Evolutionary conservation across 768 basidiomycete genomes (phyloP).

Genomic region (Agaricus blazei): DNA sequence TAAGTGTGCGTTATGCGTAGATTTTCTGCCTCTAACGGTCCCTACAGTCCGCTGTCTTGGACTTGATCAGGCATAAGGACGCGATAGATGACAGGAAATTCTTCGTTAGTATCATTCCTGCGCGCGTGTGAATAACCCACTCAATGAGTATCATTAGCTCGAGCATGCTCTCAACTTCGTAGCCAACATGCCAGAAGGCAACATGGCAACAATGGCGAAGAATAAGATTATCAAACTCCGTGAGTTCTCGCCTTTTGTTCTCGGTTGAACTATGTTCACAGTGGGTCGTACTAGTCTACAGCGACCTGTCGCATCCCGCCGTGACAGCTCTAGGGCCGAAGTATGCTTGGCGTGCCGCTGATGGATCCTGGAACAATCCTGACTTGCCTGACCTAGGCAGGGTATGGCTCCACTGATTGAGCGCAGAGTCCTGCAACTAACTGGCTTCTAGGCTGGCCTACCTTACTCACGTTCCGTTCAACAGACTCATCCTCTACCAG

Average conservation of each 20-base stretch:
- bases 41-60: slow-evolving; percentile 52
- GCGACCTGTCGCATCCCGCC: slow-evolving; percentile 78
- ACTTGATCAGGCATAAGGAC: slow-evolving; percentile 52
- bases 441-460: slow-evolving; percentile 43
- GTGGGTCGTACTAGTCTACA: slow-evolving; percentile 50
- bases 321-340: slow-evolving; percentile 59
- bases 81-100: slow-evolving; percentile 76
- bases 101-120: slow-evolving; percentile 42
- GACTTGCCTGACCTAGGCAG: slow-evolving; percentile 67
- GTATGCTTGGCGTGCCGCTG: slow-evolving; percentile 67
- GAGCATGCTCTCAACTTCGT: slow-evolving; percentile 66
- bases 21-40: not conserved
- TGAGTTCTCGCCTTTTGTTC: slow-evolving; percentile 27
- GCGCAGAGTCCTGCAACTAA: not conserved
- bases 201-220: slow-evolving; percentile 29
- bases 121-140: not conserved
- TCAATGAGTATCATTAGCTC: slow-evolving; percentile 36
- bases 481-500: slow-evolving; percentile 57
- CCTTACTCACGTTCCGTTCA: slow-evolving; percentile 85
- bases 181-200: slow-evolving; percentile 49
- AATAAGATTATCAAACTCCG: slow-evolving; percentile 51
- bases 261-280: not conserved
- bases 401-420: slow-evolving; percentile 17
- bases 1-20: slow-evolving; percentile 19
- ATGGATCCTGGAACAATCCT: slow-evolving; percentile 76